Evolutionary conservation across 1,284 basidiomycete genomes (phyloP), one percentile per base, ranked within the genome.

Genomic region (Rhodotorula sp.): DNA sequence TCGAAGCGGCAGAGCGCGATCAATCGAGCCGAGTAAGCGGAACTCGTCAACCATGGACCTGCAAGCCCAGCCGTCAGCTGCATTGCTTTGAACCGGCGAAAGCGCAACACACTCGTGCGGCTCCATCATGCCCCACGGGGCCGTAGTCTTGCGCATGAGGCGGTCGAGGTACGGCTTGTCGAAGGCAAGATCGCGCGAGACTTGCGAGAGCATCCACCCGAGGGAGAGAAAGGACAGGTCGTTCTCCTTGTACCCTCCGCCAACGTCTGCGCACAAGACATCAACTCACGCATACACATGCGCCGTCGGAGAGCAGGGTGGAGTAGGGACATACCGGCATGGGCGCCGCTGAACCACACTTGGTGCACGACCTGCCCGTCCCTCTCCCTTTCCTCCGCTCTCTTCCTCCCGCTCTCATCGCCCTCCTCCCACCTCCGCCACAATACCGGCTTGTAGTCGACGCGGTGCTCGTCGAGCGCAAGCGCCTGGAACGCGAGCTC

Each of bases 401-500:
- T 14, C 25, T n/a, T 17, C 41, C 19, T 44, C 14, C 44, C 44
- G 7, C 9, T 7, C 21, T 5, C 5, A 8, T 45, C 57, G 8
- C 45, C 52, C 61, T 14, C 41, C 16, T 21, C 16, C 23, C 17
- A 49, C 34, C 34, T 34, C 34, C 34, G 13, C 68, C 68, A 71
- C 23, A 71, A 3, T 0, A 64, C 62, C 13, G 66, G 70, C 7
- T 52, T 4, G 27, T 64, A 71, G 27, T 71, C 70, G 49, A 67
- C 49, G 27, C 70, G 13, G 17, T n/a, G 25, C 34, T 71, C 70
- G 53, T 71, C 70, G 48, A 67, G 44, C 10, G 66, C 66, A 1
- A 71, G 62, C 12, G 70, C 70, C 19, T 71, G 80, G 58, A 78
- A 78, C 9, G 76, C 80, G 44, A 78, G 69, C 53, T 77, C 64